A percentile compares a stretch with the other conserved stretches of the same genome.
Conservation (phyloP, 768 basidiomycete species). For the Tulasnella sp. region DNA sequence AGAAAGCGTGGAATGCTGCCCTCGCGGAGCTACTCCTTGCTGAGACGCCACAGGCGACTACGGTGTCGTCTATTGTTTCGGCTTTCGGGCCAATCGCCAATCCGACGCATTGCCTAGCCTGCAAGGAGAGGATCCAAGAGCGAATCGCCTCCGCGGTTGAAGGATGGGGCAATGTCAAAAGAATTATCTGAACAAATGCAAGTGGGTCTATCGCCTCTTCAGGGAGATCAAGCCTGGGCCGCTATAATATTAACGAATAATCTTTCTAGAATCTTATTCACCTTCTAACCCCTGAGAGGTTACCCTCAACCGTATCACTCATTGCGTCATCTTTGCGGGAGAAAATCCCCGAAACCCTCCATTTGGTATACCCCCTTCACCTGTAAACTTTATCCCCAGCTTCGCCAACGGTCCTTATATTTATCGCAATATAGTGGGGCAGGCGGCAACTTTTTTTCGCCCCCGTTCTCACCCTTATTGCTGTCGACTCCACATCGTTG, state of each 20-base stretch:
- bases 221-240: background rate
- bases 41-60: background rate
- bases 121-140: conserved; percentile 10
- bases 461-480: background rate
- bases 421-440: background rate
- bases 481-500: too few species aligned
- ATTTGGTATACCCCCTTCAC: background rate
- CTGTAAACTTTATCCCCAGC: background rate
- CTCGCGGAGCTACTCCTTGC: conserved; percentile 16
- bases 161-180: conserved; percentile 2
- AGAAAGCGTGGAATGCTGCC: conserved; percentile 19
- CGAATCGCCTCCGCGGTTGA: conserved; percentile 3
- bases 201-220: background rate
- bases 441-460: background rate
- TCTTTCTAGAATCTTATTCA: background rate
- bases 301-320: background rate
- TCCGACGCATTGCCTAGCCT: background rate
- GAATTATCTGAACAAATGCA: background rate
- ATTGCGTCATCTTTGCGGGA: background rate
- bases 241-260: background rate
- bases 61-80: background rate
- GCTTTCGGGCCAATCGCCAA: background rate
- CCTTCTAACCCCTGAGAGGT: background rate
- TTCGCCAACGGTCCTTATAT: background rate
- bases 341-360: background rate